phyloP scores from a whole-genome alignment of 192 early-diverging fungal genomes.

The Geranomyces michiganensis region DNA sequence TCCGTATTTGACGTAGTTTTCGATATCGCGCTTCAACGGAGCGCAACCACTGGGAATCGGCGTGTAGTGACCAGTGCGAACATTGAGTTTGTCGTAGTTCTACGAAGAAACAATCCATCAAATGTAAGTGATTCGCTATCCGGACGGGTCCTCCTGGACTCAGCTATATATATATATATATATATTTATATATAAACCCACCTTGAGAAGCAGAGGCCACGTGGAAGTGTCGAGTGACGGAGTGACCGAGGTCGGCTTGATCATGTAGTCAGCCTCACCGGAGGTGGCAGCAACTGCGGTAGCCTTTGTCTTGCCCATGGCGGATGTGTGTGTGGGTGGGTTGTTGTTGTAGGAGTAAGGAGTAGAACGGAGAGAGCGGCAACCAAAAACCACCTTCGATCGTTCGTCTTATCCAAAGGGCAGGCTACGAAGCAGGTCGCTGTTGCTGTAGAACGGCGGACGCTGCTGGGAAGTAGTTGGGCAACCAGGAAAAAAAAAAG shows the following conservation, averaged over 20 bases:
- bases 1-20: slow-evolving; percentile 93
- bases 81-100: slow-evolving; percentile 97
- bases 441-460: no score
- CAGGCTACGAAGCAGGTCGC: no score
- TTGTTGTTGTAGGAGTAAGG: not conserved
- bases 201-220: slow-evolving; percentile 96
- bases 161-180: not conserved
- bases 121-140: no score
- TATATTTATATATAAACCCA: no score
- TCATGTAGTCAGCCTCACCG: slow-evolving; percentile 46
- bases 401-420: not conserved
- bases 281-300: not conserved
- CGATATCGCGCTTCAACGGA: slow-evolving; percentile 90
- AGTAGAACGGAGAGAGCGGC: slow-evolving; percentile 9
- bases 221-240: slow-evolving; percentile 86
- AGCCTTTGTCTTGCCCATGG: slow-evolving; percentile 28
- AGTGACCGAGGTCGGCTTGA: slow-evolving; percentile 82
- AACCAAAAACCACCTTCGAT: slow-evolving; percentile 4
- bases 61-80: slow-evolving; percentile 97
- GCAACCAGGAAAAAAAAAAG: no score
- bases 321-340: not conserved
- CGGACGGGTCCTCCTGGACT: no score
- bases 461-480: no score
- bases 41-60: slow-evolving; percentile 94
- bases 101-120: slow-evolving; percentile 18